Conservation (phyloP, 2,329 filamentous ascomycete species). For the Exophiala spinifera region DNA sequence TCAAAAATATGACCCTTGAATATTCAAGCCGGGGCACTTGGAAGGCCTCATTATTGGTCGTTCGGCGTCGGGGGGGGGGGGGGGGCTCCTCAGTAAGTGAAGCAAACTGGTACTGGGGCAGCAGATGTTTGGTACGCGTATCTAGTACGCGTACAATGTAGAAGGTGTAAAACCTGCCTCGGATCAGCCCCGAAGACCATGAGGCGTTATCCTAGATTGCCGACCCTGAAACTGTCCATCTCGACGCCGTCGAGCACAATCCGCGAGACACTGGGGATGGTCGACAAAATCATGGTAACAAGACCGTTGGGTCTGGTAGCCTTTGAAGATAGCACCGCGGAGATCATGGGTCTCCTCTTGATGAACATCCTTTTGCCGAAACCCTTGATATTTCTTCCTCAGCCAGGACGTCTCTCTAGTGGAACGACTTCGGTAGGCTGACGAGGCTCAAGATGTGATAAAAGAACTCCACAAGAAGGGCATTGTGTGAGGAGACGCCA, state of each 20-base stretch:
- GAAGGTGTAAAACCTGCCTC: too few species aligned
- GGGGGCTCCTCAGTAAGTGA: too few species aligned
- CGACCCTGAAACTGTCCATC: constrained; percentile 8
- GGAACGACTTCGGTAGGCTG: constrained; percentile 10
- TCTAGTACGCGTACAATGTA: too few species aligned
- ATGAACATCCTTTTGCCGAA: constrained; percentile 4
- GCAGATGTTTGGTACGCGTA: too few species aligned
- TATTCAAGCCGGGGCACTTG: too few species aligned
- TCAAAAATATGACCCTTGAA: too few species aligned
- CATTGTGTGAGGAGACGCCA: constrained; percentile 33
- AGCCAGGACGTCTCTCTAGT: background rate
- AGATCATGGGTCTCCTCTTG: constrained; percentile 14
- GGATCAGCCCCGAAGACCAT: constrained; percentile 1
- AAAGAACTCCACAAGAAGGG: constrained; percentile 20
- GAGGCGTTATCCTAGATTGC: constrained; percentile 3
- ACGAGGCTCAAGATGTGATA: constrained; percentile 4
- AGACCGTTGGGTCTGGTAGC: constrained; percentile 5
- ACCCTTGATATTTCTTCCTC: constrained; percentile 4
- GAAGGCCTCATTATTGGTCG: too few species aligned
- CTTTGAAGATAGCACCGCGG: constrained; percentile 5
- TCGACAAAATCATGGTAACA: constrained; percentile 6
- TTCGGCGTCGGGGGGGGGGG: too few species aligned
- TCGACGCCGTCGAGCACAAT: background rate
- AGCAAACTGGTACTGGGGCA: too few species aligned
- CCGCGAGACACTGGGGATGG: constrained; percentile 1